phyloP scores from a whole-genome alignment of 1,139 yeast genomes.

The Yamadazyma songkhlaensis region DNA sequence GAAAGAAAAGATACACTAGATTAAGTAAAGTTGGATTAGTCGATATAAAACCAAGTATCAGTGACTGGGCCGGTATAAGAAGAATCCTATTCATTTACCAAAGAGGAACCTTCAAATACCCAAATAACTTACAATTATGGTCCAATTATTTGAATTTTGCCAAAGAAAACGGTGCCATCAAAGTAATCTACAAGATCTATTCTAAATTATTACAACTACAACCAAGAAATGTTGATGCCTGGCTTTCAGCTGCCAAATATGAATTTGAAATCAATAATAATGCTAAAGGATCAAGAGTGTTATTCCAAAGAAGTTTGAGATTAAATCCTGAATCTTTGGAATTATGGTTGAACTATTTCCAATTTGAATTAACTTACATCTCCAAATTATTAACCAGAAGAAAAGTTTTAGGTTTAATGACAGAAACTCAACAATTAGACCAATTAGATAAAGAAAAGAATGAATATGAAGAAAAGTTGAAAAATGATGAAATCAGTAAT shows the following conservation, averaged over 20 bases:
- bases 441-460: slow-evolving; percentile 41
- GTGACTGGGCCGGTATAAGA: slow-evolving; percentile 87
- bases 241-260: slow-evolving; percentile 94
- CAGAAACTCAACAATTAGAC: slow-evolving; percentile 73
- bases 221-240: slow-evolving; percentile 86
- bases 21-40: slow-evolving; percentile 51
- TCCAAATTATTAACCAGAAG: slow-evolving; percentile 83
- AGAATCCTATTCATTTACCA: slow-evolving; percentile 82
- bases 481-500: slow-evolving; percentile 22
- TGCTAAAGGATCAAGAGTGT: slow-evolving; percentile 82
- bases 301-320: slow-evolving; percentile 82
- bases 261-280: slow-evolving; percentile 88
- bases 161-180: slow-evolving; percentile 69
- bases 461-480: slow-evolving; percentile 24
- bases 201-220: slow-evolving; percentile 79
- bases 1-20: slow-evolving; percentile 69
- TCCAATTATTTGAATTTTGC: slow-evolving; percentile 71
- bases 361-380: slow-evolving; percentile 82
- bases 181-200: slow-evolving; percentile 78
- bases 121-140: slow-evolving; percentile 80
- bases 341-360: slow-evolving; percentile 84
- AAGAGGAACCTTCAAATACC: slow-evolving; percentile 77
- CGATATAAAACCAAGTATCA: slow-evolving; percentile 57
- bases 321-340: slow-evolving; percentile 72
- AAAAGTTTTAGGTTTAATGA: slow-evolving; percentile 72